These are phyloP conservation scores for Magnusiomyces ingens DNA, from an alignment of 1,139 yeast species.

Conservation along the genomic window DNA sequence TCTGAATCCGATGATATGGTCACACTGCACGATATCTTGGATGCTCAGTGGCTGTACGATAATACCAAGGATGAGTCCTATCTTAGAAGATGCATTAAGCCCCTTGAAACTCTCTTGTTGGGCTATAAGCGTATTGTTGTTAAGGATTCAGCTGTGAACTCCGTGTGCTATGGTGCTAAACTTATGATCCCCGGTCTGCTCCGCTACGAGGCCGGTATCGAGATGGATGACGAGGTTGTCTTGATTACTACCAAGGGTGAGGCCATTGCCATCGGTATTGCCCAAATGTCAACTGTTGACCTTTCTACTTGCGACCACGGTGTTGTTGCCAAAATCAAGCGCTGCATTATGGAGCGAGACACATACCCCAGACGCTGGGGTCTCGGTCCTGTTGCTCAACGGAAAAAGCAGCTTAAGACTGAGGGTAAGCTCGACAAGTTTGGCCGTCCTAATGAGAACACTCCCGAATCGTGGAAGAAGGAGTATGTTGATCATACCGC, in stretches of 20 bases:
- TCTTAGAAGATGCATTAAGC: conserved; percentile 88
- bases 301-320: conserved; percentile 97
- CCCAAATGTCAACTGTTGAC: conserved; percentile 98
- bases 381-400: conserved; percentile 95
- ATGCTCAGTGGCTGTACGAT: conserved; percentile 97
- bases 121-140: conserved; percentile 97
- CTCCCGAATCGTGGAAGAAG: conserved; percentile 89
- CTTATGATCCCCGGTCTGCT: conserved; percentile 97
- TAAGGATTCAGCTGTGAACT: conserved; percentile 96
- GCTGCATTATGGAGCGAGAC: conserved; percentile 99
- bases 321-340: conserved; percentile 95
- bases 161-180: conserved; percentile 98
- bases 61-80: conserved; percentile 96
- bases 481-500: conserved; percentile 78
- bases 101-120: conserved; percentile 84
- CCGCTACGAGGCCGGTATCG: conserved; percentile 97
- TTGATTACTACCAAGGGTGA: conserved; percentile 99
- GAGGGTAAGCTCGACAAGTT: conserved; percentile 95
- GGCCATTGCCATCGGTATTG: conserved; percentile 97
- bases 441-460: conserved; percentile 87
- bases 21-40: conserved; percentile 93
- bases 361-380: conserved; percentile 99
- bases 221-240: conserved; percentile 94
- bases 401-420: conserved; percentile 96
- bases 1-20: conserved; percentile 87